Percentiles rank a stretch among this genome's conserved stretches.
These are phyloP conservation scores for Pneumocystis carinii DNA, from an alignment of 1,139 yeast species.

Conservation along the genomic window DNA sequence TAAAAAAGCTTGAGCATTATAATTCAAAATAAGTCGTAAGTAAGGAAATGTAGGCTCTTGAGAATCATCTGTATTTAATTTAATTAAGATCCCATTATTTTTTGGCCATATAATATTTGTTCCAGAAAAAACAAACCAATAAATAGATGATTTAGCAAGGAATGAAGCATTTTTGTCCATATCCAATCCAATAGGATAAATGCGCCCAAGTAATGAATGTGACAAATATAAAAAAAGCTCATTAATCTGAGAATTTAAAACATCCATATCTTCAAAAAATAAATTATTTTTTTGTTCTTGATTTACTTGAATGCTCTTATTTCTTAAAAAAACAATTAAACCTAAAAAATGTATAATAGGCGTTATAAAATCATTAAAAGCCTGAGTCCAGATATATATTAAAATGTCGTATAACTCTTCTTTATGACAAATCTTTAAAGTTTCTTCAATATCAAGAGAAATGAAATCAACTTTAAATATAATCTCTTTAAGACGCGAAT, in stretches of 20 bases:
- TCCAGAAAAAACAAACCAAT: slow-evolving; percentile 43
- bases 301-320: slow-evolving; percentile 1
- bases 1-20: slow-evolving; percentile 43
- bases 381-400: slow-evolving; percentile 51
- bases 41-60: slow-evolving; percentile 44
- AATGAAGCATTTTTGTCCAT: slow-evolving; percentile 24
- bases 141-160: slow-evolving; percentile 35
- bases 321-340: slow-evolving; percentile 10
- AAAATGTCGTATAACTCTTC: slow-evolving; percentile 44
- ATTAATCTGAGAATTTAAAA: slow-evolving; percentile 15
- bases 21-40: slow-evolving; percentile 34
- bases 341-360: slow-evolving; percentile 48
- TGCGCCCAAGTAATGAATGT: slow-evolving; percentile 57
- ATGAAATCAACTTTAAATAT: slow-evolving; percentile 49
- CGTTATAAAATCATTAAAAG: slow-evolving; percentile 49
- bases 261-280: neutral
- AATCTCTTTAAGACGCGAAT: slow-evolving; percentile 44
- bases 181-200: slow-evolving; percentile 53
- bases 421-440: slow-evolving; percentile 43
- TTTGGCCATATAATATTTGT: slow-evolving; percentile 35
- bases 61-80: slow-evolving; percentile 17
- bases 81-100: slow-evolving; percentile 20
- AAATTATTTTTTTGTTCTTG: slow-evolving; percentile 8
- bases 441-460: slow-evolving; percentile 59
- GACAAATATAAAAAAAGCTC: slow-evolving; percentile 49